Conservation (phyloP, 139 green algal species). For the Micromonas pusilla region DNA sequence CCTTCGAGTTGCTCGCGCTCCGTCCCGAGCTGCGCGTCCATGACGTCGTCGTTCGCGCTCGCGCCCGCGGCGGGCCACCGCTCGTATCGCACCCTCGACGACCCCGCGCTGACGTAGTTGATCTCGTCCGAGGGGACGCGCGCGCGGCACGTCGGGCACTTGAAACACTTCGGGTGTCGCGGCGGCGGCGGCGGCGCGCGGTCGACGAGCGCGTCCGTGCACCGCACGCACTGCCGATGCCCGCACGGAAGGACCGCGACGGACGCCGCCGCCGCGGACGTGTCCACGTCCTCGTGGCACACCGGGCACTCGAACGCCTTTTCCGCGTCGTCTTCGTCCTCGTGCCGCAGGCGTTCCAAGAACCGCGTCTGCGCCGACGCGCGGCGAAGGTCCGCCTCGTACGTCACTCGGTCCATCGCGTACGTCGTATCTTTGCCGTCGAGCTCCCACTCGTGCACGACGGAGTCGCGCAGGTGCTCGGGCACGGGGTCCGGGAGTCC, state of each 20-base stretch:
- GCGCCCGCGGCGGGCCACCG: not conserved
- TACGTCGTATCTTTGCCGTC: constrained; percentile 48
- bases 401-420: constrained; percentile 46
- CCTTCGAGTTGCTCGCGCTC: not conserved
- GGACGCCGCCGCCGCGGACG: not conserved
- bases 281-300: not conserved
- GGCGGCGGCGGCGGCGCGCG: constrained; percentile 17
- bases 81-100: not conserved
- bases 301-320: constrained; percentile 13
- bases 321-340: not conserved
- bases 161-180: constrained; percentile 33
- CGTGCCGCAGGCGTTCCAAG: constrained; percentile 37
- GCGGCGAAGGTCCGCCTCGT: constrained; percentile 51
- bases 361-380: constrained; percentile 66
- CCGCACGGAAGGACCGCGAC: constrained; percentile 28
- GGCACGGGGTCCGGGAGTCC: constrained; percentile 22
- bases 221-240: constrained; percentile 52
- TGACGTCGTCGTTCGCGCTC: constrained; percentile 1
- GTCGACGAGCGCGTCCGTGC: constrained; percentile 50
- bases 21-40: not conserved
- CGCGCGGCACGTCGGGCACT: constrained; percentile 64
- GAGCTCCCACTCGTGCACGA: constrained; percentile 50
- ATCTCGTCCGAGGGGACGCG: constrained; percentile 45
- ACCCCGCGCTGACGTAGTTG: constrained; percentile 32
- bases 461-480: constrained; percentile 52